A percentile compares a stretch with the other conserved stretches of the same genome.
phyloP scores from a whole-genome alignment of 2,329 filamentous ascomycete genomes.

The Elsinoe ampelina region DNA sequence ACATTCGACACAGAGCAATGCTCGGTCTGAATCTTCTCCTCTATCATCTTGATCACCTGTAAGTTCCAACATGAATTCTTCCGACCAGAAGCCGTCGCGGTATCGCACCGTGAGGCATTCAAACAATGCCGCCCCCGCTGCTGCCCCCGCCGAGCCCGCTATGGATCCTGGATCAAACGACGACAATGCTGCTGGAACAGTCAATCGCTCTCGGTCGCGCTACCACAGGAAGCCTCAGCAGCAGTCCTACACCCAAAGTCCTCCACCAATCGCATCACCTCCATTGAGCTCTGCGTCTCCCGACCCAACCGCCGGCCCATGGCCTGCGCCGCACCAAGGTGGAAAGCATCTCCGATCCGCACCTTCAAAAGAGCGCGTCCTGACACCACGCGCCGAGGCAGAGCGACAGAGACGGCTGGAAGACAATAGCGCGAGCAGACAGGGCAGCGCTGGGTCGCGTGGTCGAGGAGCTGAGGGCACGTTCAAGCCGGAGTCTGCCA shows the following conservation, averaged over 20 bases:
- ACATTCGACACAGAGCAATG: slow-evolving; percentile 1
- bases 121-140: slow-evolving; percentile 22
- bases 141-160: neutral
- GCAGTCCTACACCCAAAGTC: neutral
- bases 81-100: slow-evolving; percentile 42
- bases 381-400: slow-evolving; percentile 9
- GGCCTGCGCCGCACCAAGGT: neutral
- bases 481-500: neutral
- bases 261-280: neutral
- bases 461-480: neutral
- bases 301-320: neutral
- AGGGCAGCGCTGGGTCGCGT: neutral
- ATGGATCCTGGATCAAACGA: slow-evolving; percentile 10
- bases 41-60: neutral
- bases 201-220: slow-evolving; percentile 18
- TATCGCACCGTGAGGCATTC: slow-evolving; percentile 49
- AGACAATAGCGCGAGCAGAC: slow-evolving; percentile 12
- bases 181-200: slow-evolving; percentile 8
- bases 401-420: slow-evolving; percentile 6
- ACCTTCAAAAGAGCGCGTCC: neutral
- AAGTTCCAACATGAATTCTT: slow-evolving; percentile 2
- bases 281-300: neutral
- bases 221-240: slow-evolving; percentile 16
- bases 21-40: neutral
- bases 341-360: neutral